These are phyloP conservation scores for Blastocrithidia nonstop DNA, from an alignment of 208 protist genomes.

Conservation along the genomic window DNA sequence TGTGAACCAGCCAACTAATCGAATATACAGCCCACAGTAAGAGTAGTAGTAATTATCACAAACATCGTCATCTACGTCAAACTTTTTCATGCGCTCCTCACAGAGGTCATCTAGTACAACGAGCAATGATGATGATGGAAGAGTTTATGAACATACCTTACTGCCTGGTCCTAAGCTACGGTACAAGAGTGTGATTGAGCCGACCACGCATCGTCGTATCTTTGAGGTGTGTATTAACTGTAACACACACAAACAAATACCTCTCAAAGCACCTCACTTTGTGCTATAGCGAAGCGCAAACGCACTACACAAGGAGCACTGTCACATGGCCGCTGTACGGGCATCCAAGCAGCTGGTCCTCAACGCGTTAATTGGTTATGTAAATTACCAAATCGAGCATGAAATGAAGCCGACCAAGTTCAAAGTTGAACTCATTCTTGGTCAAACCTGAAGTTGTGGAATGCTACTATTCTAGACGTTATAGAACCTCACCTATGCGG, in stretches of 20 bases:
- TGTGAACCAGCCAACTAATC: too few relatives aligned
- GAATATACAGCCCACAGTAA: too few relatives aligned
- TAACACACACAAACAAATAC: constrained; percentile 75
- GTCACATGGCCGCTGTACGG: constrained; percentile 72
- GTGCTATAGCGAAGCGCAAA: constrained; percentile 54
- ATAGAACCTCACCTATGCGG: constrained; percentile 60
- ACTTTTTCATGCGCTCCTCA: too few relatives aligned
- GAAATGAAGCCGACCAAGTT: constrained; percentile 37
- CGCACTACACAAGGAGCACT: constrained; percentile 77
- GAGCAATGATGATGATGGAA: constrained; percentile 6
- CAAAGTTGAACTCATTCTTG: constrained; percentile 68
- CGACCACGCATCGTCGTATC: constrained; percentile 32
- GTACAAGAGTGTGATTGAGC: constrained; percentile 42
- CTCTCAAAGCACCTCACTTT: constrained; percentile 41
- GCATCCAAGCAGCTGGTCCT: constrained; percentile 70
- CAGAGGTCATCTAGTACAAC: too few relatives aligned
- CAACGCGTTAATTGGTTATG: constrained; percentile 63
- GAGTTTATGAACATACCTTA: constrained; percentile 48
- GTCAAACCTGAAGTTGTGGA: constrained; percentile 79
- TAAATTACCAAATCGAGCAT: constrained; percentile 51
- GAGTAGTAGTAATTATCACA: too few relatives aligned
- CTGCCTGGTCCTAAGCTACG: constrained; percentile 55
- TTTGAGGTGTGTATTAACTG: constrained; percentile 78
- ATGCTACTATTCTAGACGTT: constrained; percentile 82
- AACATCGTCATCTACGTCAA: too few relatives aligned